A percentile compares a stretch with the other conserved stretches of the same genome.
Conservation (phyloP, 179 eudicot genomes). For the Gypsophila paniculata region DNA sequence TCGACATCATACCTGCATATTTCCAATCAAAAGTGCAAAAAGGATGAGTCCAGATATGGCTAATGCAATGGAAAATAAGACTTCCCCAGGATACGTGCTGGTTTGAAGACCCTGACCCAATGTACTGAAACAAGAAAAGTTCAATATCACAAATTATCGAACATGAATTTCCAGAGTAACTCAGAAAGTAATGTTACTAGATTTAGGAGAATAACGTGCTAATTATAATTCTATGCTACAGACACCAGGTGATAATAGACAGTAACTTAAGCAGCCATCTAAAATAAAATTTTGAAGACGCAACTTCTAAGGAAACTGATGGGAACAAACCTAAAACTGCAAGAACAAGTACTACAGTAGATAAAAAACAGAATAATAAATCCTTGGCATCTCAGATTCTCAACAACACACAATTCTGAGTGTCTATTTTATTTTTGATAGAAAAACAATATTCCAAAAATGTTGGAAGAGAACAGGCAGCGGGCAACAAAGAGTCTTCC, state of each 20-base stretch:
- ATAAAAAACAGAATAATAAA: not conserved
- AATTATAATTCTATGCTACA: not conserved
- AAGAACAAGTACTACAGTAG: not conserved
- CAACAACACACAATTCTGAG: not conserved
- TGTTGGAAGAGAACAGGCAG: not conserved
- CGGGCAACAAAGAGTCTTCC: not conserved
- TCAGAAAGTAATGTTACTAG: not conserved
- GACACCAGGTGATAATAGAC: not conserved
- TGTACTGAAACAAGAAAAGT: slow-evolving; percentile 47
- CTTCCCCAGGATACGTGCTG: slow-evolving; percentile 86
- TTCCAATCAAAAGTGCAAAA: slow-evolving; percentile 82
- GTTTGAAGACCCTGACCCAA: slow-evolving; percentile 91
- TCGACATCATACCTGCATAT: slow-evolving; percentile 69
- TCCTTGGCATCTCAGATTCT: not conserved
- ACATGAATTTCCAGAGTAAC: not conserved
- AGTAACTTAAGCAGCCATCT: not conserved
- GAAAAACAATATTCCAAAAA: too few species aligned
- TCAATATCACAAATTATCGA: slow-evolving; percentile 1
- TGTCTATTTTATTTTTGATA: not conserved
- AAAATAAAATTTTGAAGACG: not conserved
- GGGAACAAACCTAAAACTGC: not conserved
- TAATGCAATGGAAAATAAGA: slow-evolving; percentile 71
- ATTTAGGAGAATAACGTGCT: not conserved
- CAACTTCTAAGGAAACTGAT: slow-evolving; percentile 1
- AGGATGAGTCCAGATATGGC: slow-evolving; percentile 85